These are phyloP conservation scores for Torulaspora franciscae DNA, from an alignment of 805 yeast species.

Conservation along the genomic window DNA sequence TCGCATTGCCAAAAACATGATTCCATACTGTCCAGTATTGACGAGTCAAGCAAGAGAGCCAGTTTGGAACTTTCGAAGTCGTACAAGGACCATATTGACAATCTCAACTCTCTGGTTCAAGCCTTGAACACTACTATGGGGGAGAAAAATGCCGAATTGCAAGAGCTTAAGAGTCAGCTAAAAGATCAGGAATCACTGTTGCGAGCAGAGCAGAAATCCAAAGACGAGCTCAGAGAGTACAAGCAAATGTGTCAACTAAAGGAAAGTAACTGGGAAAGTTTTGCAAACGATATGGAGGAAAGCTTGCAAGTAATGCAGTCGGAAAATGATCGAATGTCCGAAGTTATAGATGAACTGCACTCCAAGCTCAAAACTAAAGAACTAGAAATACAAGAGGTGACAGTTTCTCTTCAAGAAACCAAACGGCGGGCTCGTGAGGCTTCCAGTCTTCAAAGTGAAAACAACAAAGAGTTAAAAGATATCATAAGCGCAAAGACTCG, in stretches of 20 bases:
- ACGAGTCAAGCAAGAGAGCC: slow-evolving; percentile 10
- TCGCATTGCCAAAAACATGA: neutral
- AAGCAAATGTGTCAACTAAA: slow-evolving; percentile 18
- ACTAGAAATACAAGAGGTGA: slow-evolving; percentile 27
- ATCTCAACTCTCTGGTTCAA: slow-evolving; percentile 14
- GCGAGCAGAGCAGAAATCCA: slow-evolving; percentile 12
- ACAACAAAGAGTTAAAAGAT: slow-evolving; percentile 13
- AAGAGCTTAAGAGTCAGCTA: slow-evolving; percentile 5
- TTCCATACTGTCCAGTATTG: slow-evolving; percentile 4
- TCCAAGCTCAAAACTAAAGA: slow-evolving; percentile 20
- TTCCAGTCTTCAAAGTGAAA: slow-evolving; percentile 13
- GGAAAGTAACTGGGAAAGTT: slow-evolving; percentile 26
- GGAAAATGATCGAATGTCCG: slow-evolving; percentile 11
- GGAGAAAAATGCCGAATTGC: slow-evolving; percentile 17
- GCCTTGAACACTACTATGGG: slow-evolving; percentile 14
- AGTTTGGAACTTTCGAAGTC: slow-evolving; percentile 15
- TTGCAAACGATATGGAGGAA: slow-evolving; percentile 22
- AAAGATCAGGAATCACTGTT: slow-evolving; percentile 7
- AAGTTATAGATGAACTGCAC: slow-evolving; percentile 18
- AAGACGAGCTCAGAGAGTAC: slow-evolving; percentile 14
- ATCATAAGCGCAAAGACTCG: slow-evolving; percentile 10
- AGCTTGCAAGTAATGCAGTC: slow-evolving; percentile 10
- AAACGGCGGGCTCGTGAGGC: slow-evolving; percentile 13
- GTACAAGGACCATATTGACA: slow-evolving; percentile 20
- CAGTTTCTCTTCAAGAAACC: slow-evolving; percentile 25